These are phyloP conservation scores for Tulasnella sp. DNA, from an alignment of 768 basidiomycete species.

Conservation along the genomic window DNA sequence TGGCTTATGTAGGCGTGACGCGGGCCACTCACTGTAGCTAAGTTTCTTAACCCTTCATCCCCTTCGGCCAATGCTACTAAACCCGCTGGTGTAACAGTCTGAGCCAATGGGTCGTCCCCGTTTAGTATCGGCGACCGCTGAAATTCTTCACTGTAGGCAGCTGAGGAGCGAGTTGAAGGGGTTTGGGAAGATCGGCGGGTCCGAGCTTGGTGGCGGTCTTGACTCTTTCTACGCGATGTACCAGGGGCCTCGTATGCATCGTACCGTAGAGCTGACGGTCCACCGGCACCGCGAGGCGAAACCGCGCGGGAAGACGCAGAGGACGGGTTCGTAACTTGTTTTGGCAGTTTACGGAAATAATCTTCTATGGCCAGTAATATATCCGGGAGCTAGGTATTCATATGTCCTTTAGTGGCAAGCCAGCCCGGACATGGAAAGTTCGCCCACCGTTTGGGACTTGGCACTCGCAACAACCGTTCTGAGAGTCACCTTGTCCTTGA, in stretches of 20 bases:
- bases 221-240: background rate
- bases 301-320: background rate
- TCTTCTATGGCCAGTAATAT: conserved; percentile 53
- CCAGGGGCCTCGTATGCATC: conserved; percentile 22
- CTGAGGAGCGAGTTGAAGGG: background rate
- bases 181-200: background rate
- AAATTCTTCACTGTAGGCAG: background rate
- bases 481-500: conserved; percentile 47
- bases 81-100: background rate
- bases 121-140: background rate
- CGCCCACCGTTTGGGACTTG: conserved; percentile 55
- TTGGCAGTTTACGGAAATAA: conserved; percentile 33
- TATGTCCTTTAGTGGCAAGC: too few relatives aligned
- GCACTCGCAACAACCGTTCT: conserved; percentile 48
- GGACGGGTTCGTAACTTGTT: conserved; percentile 33
- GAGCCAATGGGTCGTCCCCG: background rate
- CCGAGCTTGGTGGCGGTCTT: background rate
- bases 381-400: too few relatives aligned
- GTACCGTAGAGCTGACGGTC: conserved; percentile 3
- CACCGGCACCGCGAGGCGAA: background rate
- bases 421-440: too few relatives aligned
- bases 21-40: background rate
- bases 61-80: conserved; percentile 1
- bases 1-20: too few relatives aligned
- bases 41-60: background rate